Conservation (phyloP, 495 filamentous ascomycete genomes). For the Annulohypoxylon moriforme region DNA sequence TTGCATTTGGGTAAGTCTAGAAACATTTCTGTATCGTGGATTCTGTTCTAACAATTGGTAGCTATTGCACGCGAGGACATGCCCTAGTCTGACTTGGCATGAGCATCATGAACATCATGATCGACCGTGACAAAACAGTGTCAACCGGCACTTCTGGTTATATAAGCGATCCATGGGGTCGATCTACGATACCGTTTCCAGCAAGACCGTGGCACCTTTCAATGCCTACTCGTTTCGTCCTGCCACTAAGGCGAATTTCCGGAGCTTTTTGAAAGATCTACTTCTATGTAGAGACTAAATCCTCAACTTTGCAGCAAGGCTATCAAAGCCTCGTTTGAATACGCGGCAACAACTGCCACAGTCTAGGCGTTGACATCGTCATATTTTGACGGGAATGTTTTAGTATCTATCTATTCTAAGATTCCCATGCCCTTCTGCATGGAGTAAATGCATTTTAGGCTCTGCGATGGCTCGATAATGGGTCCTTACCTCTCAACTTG, state of each 20-base stretch:
- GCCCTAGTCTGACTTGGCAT: background rate
- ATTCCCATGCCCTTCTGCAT: background rate
- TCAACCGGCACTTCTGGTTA: slow-evolving; percentile 1
- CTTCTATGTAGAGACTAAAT: background rate
- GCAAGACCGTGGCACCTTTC: slow-evolving; percentile 26
- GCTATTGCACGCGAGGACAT: background rate
- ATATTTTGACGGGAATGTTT: too few species aligned
- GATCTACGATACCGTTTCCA: slow-evolving; percentile 23
- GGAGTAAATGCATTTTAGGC: background rate
- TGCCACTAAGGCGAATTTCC: background rate
- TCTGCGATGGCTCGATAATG: background rate
- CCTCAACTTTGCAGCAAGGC: background rate
- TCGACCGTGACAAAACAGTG: slow-evolving; percentile 11
- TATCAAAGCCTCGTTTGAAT: background rate
- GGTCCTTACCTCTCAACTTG: background rate
- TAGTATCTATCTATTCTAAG: background rate
- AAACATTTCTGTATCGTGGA: background rate
- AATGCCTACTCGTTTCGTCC: slow-evolving; percentile 9
- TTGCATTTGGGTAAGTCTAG: slow-evolving; percentile 18
- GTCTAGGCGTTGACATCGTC: background rate
- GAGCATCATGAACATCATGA: slow-evolving; percentile 15
- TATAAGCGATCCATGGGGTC: slow-evolving; percentile 15
- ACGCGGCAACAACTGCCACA: background rate
- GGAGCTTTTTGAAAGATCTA: background rate
- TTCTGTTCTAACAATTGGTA: slow-evolving; percentile 4